phyloP scores from a whole-genome alignment of 805 yeast genomes.

The Hanseniaspora clermontiae region DNA sequence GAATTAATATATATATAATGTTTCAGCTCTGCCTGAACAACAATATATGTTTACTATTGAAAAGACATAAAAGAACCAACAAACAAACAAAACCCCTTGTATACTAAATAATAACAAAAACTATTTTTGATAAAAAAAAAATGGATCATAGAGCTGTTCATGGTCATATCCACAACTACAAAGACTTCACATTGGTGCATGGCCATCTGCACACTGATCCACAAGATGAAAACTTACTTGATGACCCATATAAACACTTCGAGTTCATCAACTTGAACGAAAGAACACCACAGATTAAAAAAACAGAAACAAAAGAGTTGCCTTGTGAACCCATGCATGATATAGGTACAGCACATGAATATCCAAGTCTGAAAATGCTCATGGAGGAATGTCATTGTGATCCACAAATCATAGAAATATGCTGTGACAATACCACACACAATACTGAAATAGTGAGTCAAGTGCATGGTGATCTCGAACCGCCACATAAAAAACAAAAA shows the following conservation, averaged over 20 bases:
- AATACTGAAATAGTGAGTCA: background rate
- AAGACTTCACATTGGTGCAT: slow-evolving; percentile 49
- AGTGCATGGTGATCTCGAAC: background rate
- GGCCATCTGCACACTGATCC: slow-evolving; percentile 47
- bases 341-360: background rate
- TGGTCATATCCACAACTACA: slow-evolving; percentile 54
- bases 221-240: slow-evolving; percentile 9
- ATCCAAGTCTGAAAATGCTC: background rate
- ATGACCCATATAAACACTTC: slow-evolving; percentile 31
- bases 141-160: slow-evolving; percentile 30
- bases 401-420: slow-evolving; percentile 32
- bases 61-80: no score
- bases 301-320: no score
- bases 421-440: slow-evolving; percentile 30
- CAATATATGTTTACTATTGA: no score
- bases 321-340: background rate
- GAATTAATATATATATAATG: no score
- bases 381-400: slow-evolving; percentile 10
- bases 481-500: background rate
- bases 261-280: slow-evolving; percentile 28
- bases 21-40: no score
- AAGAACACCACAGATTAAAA: background rate
- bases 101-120: background rate
- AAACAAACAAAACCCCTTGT: background rate
- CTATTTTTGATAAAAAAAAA: background rate